phyloP scores from a whole-genome alignment of 257 asterid species.

The Petunia secreta region DNA sequence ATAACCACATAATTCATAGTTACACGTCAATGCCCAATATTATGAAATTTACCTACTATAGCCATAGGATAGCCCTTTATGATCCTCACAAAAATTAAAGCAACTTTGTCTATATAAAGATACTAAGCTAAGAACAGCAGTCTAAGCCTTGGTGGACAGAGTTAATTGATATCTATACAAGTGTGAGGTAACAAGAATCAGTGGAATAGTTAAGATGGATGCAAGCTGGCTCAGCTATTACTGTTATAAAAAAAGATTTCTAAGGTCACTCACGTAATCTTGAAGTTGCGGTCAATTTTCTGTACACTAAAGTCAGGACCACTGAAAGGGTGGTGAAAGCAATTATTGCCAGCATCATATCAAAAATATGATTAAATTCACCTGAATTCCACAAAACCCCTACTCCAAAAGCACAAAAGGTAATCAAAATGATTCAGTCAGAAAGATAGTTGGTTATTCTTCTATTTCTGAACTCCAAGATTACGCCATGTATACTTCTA shows the following conservation, averaged over 20 bases:
- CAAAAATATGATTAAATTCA: not conserved
- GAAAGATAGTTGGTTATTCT: not conserved
- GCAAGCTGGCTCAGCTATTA: too few relatives aligned
- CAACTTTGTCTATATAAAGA: not conserved
- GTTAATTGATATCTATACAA: too few relatives aligned
- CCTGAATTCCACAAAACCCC: not conserved
- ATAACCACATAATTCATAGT: not conserved
- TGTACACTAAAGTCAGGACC: conserved; percentile 7
- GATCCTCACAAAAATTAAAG: not conserved
- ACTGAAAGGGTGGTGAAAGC: not conserved
- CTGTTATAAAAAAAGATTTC: too few relatives aligned
- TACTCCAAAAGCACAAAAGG: not conserved
- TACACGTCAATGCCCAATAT: not conserved
- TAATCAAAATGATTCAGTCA: not conserved
- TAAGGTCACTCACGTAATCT: not conserved
- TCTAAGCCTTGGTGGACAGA: too few relatives aligned
- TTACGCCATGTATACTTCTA: too few relatives aligned
- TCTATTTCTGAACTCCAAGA: not conserved
- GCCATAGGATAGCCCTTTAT: not conserved
- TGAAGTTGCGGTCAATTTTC: conserved; percentile 14
- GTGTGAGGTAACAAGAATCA: too few relatives aligned
- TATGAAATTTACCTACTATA: not conserved
- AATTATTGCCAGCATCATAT: not conserved
- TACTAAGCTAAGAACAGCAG: not conserved
- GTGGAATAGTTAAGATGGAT: too few relatives aligned